Base-by-base conservation (phyloP, 2,329 filamentous ascomycete species). In the Arthroderma uncinatum region DNA sequence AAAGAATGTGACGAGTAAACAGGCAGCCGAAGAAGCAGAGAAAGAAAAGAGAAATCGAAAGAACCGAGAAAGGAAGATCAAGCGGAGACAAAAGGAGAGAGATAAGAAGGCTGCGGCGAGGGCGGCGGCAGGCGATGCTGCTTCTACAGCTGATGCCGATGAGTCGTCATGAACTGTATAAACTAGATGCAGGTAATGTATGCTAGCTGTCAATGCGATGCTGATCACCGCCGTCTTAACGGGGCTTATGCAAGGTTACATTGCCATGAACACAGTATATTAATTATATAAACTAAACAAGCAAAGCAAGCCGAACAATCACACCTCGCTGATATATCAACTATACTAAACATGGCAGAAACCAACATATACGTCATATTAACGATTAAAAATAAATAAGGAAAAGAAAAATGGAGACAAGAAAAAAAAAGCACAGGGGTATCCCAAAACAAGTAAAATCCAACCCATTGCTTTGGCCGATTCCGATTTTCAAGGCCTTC, bases 1-100 rank as follows among this genome's bases (percentile, higher is more conserved):
- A 42, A 74, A 72, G 60, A 64, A 65, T 4, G 58, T 62, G 2
- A 63, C 62, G 1, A 64, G 64, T 5, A 68, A 67, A 6, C 61
- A 67, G 50, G 61, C 60, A 47, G 68, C 61, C 2, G 58, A 62
- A 44, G 61, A 59, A 21, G 58, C 58, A 1, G 62, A 62, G 16
- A 62, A 57, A 30, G 61, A 63, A 34, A 63, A 63, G 36, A 30
- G 62, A 28, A 58, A 55, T 37, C 57, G 54, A 39, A 57, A 61
- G 37, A 63, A 63, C 53, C 44, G 62, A 40, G 62, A 63, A 53
- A 62, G 62, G 56, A 59, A 63, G 37, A 42, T 63, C 2, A 63
- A 63, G 40, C 56, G 58, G 25, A 59, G 58, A 16, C 59, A 61
- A 28, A 61, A 40, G 48, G 62, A 61, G 53, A 60, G 56, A 40